Base-by-base conservation (phyloP, 192 early-diverging fungal species). In the Dissophora globulifera region DNA sequence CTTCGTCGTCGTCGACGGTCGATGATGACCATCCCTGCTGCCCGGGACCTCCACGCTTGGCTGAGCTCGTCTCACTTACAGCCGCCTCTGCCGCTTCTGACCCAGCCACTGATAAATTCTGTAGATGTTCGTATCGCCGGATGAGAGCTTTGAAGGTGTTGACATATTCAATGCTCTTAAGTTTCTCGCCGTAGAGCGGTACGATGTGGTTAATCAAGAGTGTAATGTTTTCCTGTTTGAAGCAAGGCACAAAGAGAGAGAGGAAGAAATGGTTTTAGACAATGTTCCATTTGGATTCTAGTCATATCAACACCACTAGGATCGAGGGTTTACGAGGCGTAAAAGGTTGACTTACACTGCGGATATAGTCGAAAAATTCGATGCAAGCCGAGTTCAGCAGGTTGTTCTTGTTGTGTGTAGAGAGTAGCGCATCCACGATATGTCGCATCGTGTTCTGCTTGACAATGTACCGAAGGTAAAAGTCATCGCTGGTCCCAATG, bases 351-450 rank as follows among this genome's bases (percentile, higher is more conserved):
- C 60, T 50, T 82, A 91, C 91, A 47, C 75, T 84, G 19, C 88
- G 82, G 55, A 98, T 89, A 78, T 87, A 92, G 23, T 91, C 92
- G 63, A 98, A 91, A 41, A 98, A 80, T 55, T 96, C 95, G 33
- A 96, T 84, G 67, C 93, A 96, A 1, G 96, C 92, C 7, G 95
- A 96, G 56, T 95, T 93, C 17, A 95, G 62, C 27, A 97, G 76
- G 60, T 97, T 97, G 53, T 96, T 89, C 33, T 82, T 84, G 50
- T 88, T 85, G 32, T 89, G 79, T 2, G 89, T 89, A 20, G 84
- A 82, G 13, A 86, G 29, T 40, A 93, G 84, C 19, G 87, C 67
- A 7, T 81, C 79, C 51, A 96, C 71, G 25, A 94, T 83, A 19
- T 88, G 83, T 31, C 86, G 88, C 42, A 96, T 82, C 23, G 93